phyloP scores from a whole-genome alignment of 495 filamentous ascomycete genomes.

The Parachaetomium inaequale region DNA sequence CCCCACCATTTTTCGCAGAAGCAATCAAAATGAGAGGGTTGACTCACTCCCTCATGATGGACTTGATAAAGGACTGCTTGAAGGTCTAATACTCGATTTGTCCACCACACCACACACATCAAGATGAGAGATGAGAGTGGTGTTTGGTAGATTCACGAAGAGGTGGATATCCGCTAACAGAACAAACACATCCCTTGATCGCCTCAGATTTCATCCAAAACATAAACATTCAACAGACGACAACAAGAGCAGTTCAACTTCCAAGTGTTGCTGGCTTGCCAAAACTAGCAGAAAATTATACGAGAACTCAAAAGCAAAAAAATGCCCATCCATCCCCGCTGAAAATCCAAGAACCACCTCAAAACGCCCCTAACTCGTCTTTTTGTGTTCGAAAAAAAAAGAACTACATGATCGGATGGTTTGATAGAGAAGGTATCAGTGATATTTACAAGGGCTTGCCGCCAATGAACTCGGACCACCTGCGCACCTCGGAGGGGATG shows the following conservation, averaged over 20 bases:
- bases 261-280: neutral
- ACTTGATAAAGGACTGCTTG: too few species aligned
- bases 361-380: conserved; percentile 13
- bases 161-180: too few species aligned
- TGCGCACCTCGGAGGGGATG: conserved; percentile 83
- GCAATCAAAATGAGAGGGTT: neutral
- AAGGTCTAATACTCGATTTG: too few species aligned
- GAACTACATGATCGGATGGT: neutral
- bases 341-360: neutral
- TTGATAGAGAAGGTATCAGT: conserved; percentile 7
- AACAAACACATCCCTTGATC: too few species aligned
- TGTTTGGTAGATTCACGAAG: too few species aligned
- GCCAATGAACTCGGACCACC: conserved; percentile 92
- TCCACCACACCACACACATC: too few species aligned
- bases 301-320: neutral
- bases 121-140: too few species aligned
- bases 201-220: too few species aligned
- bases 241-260: too few species aligned
- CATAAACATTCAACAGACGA: too few species aligned
- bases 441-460: conserved; percentile 75
- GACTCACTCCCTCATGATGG: too few species aligned
- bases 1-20: neutral
- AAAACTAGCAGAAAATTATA: neutral
- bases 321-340: conserved; percentile 5
- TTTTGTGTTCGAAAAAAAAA: conserved; percentile 5